Base-by-base conservation (phyloP, 176 grass and related monocot genomes). In the Calamus simplicifolius region DNA sequence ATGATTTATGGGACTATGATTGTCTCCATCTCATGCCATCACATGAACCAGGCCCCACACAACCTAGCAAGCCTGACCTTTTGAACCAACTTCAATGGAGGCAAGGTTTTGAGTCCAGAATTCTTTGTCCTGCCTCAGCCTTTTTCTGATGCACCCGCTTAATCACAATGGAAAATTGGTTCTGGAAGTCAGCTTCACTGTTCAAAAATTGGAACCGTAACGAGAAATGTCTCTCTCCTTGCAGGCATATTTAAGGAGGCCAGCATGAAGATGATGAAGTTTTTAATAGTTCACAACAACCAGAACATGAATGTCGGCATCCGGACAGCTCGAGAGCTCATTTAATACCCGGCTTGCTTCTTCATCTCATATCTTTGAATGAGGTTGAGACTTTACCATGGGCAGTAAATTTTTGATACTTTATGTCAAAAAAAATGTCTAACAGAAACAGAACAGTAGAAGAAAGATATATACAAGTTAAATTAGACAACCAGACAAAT, bases 241-340 rank as follows among this genome's bases (percentile, higher is more conserved):
- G 35, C 31, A 56, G 59, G 29, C 52, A 54, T 49, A 67, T 75
- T 66, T 52, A 75, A 66, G 27, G 16, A 31, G 4, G 54, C 3
- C 19, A 6, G 52, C 51, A 67, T 52, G 62, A 50, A 75, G 52
- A 17, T 25, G 62, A 75, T 59, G 72, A 66, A 29, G 26, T 21
- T 57, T 75, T 57, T 2, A 66, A 66, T 57, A 28, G 16, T 30
- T 64, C 72, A 66, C 30, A 25, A 43, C 18, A 2, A 16, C 48
- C 64, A 64, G 31, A 49, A 57, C 64, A 52, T 60, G 58, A 6
- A 57, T 52, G 19, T 43, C 21, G 51, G 18, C 50, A 54, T 62
- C 51, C n/a, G 13, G 30, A 49, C 19, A 50, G 28, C 30, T 18
- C 26, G 16, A 60, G n/a, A 60, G 58, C 28, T 30, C 28, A 60